These are phyloP conservation scores for Bretschneidera sinensis DNA, from an alignment of 345 rosid species.

Conservation along the genomic window DNA sequence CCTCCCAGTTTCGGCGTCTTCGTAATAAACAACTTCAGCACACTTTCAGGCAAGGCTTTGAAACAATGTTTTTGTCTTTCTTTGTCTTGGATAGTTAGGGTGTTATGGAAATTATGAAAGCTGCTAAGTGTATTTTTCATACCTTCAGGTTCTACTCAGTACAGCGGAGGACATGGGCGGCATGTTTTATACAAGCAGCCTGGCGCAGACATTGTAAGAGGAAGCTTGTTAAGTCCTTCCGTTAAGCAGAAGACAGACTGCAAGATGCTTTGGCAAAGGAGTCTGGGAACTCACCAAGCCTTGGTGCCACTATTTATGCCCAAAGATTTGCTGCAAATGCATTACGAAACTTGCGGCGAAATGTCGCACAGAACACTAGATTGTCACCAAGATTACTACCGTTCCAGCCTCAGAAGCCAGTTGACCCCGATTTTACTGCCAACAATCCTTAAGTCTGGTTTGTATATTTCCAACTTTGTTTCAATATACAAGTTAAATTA, in stretches of 20 bases:
- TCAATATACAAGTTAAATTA: neutral
- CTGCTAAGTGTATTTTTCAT: too few species aligned
- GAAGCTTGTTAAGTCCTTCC: constrained; percentile 40
- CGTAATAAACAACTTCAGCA: constrained; percentile 63
- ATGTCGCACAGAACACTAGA: constrained; percentile 18
- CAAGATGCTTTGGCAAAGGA: constrained; percentile 34
- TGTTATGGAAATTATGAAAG: too few species aligned
- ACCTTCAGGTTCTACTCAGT: constrained; percentile 56
- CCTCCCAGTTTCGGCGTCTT: constrained; percentile 63
- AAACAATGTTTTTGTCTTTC: too few species aligned
- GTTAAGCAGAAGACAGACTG: constrained; percentile 44
- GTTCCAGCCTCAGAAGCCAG: constrained; percentile 62
- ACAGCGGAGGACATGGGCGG: constrained; percentile 85
- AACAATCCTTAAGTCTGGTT: neutral
- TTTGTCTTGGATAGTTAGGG: too few species aligned
- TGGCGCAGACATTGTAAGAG: constrained; percentile 63
- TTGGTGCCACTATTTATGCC: constrained; percentile 48
- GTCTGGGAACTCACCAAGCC: constrained; percentile 28
- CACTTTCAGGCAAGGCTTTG: constrained; percentile 47
- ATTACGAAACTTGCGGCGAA: constrained; percentile 35
- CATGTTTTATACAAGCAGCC: constrained; percentile 76
- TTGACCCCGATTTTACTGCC: constrained; percentile 62
- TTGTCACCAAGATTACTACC: constrained; percentile 34
- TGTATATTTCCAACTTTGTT: neutral
- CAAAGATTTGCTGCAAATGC: constrained; percentile 60